Evolutionary conservation across 345 rosid genomes (phyloP).

Genomic region (Kandelia obovata): DNA sequence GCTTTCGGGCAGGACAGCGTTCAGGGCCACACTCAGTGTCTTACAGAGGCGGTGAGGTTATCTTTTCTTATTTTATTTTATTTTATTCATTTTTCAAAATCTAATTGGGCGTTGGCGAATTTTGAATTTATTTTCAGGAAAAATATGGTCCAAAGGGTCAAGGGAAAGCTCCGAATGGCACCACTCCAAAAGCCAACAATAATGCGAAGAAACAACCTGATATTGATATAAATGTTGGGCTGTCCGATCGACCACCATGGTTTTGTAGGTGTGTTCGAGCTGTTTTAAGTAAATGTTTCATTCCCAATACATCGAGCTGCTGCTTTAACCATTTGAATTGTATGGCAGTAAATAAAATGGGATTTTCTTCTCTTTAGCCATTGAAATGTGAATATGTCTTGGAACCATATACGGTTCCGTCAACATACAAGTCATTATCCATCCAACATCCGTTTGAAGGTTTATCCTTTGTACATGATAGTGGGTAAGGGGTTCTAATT

Average conservation of each 20-base stretch:
- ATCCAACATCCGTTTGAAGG: too few species aligned
- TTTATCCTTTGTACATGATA: too few species aligned
- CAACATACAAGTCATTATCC: too few species aligned
- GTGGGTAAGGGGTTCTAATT: too few species aligned
- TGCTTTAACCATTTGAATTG: neutral
- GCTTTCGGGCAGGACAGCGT: constrained; percentile 68
- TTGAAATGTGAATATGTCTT: too few species aligned
- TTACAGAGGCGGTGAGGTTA: constrained; percentile 71
- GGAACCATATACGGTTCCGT: too few species aligned
- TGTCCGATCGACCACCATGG: constrained; percentile 87
- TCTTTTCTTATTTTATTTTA: neutral
- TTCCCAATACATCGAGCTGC: neutral
- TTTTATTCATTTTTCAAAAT: neutral
- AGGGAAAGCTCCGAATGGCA: constrained; percentile 45
- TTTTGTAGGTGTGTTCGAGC: constrained; percentile 62
- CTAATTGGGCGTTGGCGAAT: neutral
- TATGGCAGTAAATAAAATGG: neutral
- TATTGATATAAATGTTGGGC: constrained; percentile 64
- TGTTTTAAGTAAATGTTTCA: neutral
- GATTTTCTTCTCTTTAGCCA: too few species aligned
- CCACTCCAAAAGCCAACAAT: constrained; percentile 57
- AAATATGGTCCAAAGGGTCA: constrained; percentile 91
- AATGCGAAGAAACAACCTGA: constrained; percentile 57
- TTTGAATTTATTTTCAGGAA: constrained; percentile 45
- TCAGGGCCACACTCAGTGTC: constrained; percentile 85